phyloP scores from a whole-genome alignment of 2,329 filamentous ascomycete species.

The Sarocladiaceae sp. region DNA sequence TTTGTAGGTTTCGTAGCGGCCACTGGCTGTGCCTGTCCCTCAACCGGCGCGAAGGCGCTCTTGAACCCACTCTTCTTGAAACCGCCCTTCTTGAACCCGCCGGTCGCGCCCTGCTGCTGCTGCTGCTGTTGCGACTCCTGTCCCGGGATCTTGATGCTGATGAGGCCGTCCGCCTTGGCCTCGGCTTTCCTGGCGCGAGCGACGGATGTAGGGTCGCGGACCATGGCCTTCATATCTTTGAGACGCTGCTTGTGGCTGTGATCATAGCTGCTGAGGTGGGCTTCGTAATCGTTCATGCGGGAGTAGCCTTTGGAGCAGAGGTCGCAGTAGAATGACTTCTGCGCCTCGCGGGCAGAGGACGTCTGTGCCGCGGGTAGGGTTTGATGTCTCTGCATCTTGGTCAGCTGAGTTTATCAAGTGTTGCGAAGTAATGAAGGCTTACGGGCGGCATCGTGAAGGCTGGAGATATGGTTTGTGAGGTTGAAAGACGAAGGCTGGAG shows the following conservation, averaged over 20 bases:
- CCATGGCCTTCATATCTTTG: constrained; percentile 82
- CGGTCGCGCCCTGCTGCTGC: constrained; percentile 22
- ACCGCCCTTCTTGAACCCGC: constrained; percentile 59
- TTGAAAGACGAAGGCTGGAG: too few relatives aligned
- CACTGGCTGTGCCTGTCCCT: constrained; percentile 21
- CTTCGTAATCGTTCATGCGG: constrained; percentile 93
- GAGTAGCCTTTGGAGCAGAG: constrained; percentile 92
- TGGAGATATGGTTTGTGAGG: too few relatives aligned
- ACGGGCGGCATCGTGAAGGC: too few relatives aligned
- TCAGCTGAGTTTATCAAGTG: not conserved
- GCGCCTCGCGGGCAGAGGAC: constrained; percentile 63
- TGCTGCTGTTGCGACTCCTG: constrained; percentile 20
- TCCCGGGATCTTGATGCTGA: constrained; percentile 56
- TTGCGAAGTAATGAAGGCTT: too few relatives aligned
- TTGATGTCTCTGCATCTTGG: constrained; percentile 42
- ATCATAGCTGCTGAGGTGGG: constrained; percentile 89
- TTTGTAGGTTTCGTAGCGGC: constrained; percentile 32
- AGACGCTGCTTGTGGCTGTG: constrained; percentile 90
- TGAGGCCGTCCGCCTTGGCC: constrained; percentile 61
- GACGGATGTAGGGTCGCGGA: constrained; percentile 61
- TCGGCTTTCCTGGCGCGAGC: constrained; percentile 63
- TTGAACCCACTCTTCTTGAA: constrained; percentile 84
- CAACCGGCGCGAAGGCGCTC: constrained; percentile 60
- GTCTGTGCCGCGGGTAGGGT: constrained; percentile 54
- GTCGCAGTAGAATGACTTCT: constrained; percentile 76